Evolutionary conservation across 169 alveolate species (phyloP), one percentile per base, ranked within the genome.

Genomic region (Cryptosporidium xiaoi): DNA sequence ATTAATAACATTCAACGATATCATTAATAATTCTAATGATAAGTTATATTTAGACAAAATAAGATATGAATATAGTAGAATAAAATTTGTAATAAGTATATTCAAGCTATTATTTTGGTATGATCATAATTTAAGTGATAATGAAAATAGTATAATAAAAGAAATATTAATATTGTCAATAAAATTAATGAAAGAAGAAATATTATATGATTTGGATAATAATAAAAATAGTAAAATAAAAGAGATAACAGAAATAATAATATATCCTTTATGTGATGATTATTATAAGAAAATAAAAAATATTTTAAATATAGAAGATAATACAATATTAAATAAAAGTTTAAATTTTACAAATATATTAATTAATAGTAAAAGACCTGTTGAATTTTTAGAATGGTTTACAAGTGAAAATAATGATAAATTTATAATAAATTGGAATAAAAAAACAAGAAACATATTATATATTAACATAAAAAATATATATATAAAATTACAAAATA

Each of bases 1-100:
- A n/a, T 50, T 50, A 55, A 65, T 90, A 24, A 29, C 83, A 56
- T 83, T 84, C 56, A 90, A 89, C 7, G 77, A 90, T 33, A 90
- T 90, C 24, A 24, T 20, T 1, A 27, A 46, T 66, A 66, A 65
- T 18, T 33, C 24, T 34, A 34, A 20, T 2, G 67, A 62, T 2
- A 62, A 16, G 2, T 33, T 62, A 15, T 33, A 27, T 33, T 36
- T 33, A 27, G 44, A 62, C 6, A 62, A 33, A 62, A 62, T 62
- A 18, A 65, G 24, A 46, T 67, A 40, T 67, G 65, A 48, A 50
- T 46, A 20, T 18, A 31, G 15, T 18, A n/a, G 8, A 33, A 62
- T 27, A 18, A 62, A n/a, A 33, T 33, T 15, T 6, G 15, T 62
- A 18, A 62, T 62, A 18, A 15, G 1, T 62, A 18, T 62, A 62